Base-by-base conservation (phyloP, 2,329 filamentous ascomycete species). In the Claviceps cyperi region DNA sequence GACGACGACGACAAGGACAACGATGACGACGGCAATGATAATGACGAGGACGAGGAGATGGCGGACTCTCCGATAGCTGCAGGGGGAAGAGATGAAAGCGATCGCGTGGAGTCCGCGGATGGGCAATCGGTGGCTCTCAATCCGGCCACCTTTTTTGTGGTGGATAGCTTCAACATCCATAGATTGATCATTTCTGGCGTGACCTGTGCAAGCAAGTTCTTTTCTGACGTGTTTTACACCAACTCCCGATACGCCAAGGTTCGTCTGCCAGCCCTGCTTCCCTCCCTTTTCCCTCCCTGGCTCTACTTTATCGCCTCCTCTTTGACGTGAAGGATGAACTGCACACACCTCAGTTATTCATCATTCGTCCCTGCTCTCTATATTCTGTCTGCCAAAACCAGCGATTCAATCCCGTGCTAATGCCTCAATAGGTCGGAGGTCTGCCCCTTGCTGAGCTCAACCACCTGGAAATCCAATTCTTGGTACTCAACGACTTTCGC, bases 161-260 rank as follows among this genome's bases (percentile, higher is more conserved):
- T 97, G 11, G 92, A 98, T 69, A 97, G 92, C 69, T 98, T 92
- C 72, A 98, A 98, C 68, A 97, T 98, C 55, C 92, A 98, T 64
- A 83, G 92, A 50, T 73, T 98, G 50, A 90, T 97, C 50, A 98
- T 98, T 63, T 88, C 92, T 2, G 92, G 91, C 37, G 92, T 98
- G 43, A 98, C 92, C 3, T 97, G 92, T 67, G 90, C 92, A 5
- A 97, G 91, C 78, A 98, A 98, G 68, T 98, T 97, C 75, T 98
- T 98, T 69, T 97, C 91, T 5, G 80, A 98, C 69, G 91, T 97
- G 40, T 98, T 98, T 61, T 98, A 97, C 65, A 98, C 92, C 9
- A 98, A 98, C 67, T 97, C 92, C 50, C 80, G 92, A 81, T 98
- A 98, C 66, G 92, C 92, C 53, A 98, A 97, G 85, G 92, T 95